Percentiles rank a stretch among this genome's conserved stretches.
These are phyloP conservation scores for Crucihimalaya himalaica DNA, from an alignment of 345 rosid genomes.

Conservation along the genomic window DNA sequence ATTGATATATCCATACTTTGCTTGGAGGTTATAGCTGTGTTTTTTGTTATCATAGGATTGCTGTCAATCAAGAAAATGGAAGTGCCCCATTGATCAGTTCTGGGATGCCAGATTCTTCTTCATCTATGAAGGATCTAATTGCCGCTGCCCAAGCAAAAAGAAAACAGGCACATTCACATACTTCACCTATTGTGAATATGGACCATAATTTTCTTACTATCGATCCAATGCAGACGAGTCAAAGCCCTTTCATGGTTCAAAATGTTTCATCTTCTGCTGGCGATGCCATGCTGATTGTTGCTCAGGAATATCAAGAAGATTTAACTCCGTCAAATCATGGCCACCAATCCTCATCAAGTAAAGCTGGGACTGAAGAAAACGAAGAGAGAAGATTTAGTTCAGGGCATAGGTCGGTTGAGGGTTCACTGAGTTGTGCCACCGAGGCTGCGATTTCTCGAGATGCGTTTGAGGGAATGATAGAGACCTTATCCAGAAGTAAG, in stretches of 20 bases:
- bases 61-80: slow-evolving; percentile 48
- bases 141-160: slow-evolving; percentile 96
- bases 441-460: slow-evolving; percentile 97
- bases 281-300: slow-evolving; percentile 47
- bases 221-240: slow-evolving; percentile 48
- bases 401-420: slow-evolving; percentile 56
- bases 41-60: slow-evolving; percentile 46
- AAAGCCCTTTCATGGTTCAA: slow-evolving; percentile 55
- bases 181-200: slow-evolving; percentile 49
- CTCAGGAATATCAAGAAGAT: slow-evolving; percentile 45
- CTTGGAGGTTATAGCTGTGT: slow-evolving; percentile 14
- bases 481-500: slow-evolving; percentile 93
- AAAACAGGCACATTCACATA: slow-evolving; percentile 69
- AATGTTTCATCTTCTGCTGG: slow-evolving; percentile 48
- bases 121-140: slow-evolving; percentile 82
- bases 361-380: slow-evolving; percentile 54
- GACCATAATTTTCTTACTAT: slow-evolving; percentile 40
- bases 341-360: slow-evolving; percentile 45
- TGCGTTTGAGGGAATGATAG: slow-evolving; percentile 98
- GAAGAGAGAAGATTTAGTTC: slow-evolving; percentile 72
- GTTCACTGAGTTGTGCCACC: slow-evolving; percentile 77
- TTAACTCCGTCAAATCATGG: slow-evolving; percentile 54
- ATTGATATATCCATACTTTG: slow-evolving; percentile 11
- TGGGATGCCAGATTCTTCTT: slow-evolving; percentile 59
- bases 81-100: slow-evolving; percentile 44